These are phyloP conservation scores for Artemisia argyi DNA, from an alignment of 129 eudicot genomes.

Conservation along the genomic window DNA sequence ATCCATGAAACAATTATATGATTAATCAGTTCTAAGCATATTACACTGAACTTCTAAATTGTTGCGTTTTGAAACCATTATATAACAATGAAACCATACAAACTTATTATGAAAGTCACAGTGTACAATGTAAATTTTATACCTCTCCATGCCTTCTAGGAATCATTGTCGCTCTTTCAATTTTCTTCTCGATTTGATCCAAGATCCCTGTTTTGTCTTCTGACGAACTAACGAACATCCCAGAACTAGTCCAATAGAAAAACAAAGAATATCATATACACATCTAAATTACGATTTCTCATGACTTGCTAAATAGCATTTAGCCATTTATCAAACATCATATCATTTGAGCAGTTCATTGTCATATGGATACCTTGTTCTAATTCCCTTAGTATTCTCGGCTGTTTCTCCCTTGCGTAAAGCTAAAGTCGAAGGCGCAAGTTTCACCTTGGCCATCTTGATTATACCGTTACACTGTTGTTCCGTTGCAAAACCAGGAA, in stretches of 20 bases:
- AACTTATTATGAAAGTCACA: not conserved
- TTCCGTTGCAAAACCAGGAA: slow-evolving; percentile 74
- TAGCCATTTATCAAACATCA: too few relatives aligned
- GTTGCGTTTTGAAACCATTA: not conserved
- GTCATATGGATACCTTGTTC: slow-evolving; percentile 66
- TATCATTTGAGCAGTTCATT: too few relatives aligned
- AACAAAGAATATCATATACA: not conserved
- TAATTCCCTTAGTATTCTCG: slow-evolving; percentile 70
- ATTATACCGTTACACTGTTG: slow-evolving; percentile 69
- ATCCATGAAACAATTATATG: too few relatives aligned
- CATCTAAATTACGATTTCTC: not conserved
- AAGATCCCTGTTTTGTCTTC: slow-evolving; percentile 85
- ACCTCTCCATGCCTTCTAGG: slow-evolving; percentile 92
- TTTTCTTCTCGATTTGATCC: slow-evolving; percentile 77
- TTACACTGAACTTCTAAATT: not conserved
- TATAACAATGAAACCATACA: not conserved
- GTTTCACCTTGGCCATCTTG: slow-evolving; percentile 61
- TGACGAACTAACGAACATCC: slow-evolving; percentile 81
- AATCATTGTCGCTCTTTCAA: slow-evolving; percentile 84
- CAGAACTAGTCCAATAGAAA: slow-evolving; percentile 61
- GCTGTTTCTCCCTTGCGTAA: slow-evolving; percentile 80
- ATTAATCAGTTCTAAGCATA: too few relatives aligned
- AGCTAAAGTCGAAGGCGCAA: slow-evolving; percentile 79
- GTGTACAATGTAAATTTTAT: slow-evolving; percentile 11
- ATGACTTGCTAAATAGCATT: not conserved